Evolutionary conservation across 805 yeast genomes (phyloP).

Genomic region (Pichia phayaonensis): DNA sequence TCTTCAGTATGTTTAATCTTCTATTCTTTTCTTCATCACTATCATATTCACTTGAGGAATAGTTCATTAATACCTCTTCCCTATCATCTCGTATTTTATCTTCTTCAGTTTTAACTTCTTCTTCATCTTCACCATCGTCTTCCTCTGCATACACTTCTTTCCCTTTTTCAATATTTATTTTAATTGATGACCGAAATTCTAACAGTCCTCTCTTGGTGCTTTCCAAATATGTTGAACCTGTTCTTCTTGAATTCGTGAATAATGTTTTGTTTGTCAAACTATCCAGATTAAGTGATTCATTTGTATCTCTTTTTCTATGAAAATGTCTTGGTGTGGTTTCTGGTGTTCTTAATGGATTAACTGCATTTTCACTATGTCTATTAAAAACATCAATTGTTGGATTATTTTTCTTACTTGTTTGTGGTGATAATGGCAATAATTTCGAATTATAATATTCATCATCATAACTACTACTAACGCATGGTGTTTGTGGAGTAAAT

Average conservation of each 20-base stretch:
- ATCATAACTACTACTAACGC: slow-evolving; percentile 1
- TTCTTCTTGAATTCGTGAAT: not conserved
- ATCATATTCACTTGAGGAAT: slow-evolving; percentile 7
- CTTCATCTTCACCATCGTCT: slow-evolving; percentile 2
- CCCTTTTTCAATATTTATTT: slow-evolving; percentile 20
- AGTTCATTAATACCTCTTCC: slow-evolving; percentile 8
- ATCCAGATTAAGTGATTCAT: not conserved
- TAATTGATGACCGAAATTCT: slow-evolving; percentile 17
- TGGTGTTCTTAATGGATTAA: slow-evolving; percentile 10
- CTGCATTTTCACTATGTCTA: not conserved
- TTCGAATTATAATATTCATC: not conserved
- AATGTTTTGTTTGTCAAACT: not conserved
- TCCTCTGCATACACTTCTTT: slow-evolving; percentile 12
- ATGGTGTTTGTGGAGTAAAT: slow-evolving; percentile 12
- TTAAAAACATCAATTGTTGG: not conserved
- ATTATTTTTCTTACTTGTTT: slow-evolving; percentile 7
- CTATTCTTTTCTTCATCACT: slow-evolving; percentile 4
- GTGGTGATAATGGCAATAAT: slow-evolving; percentile 8
- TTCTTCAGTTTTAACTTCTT: slow-evolving; percentile 1
- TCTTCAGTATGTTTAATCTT: not conserved
- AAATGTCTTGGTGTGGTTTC: slow-evolving; percentile 12
- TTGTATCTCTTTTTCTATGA: not conserved
- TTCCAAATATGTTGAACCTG: not conserved
- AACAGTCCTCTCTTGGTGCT: slow-evolving; percentile 5
- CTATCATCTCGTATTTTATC: not conserved